These are phyloP conservation scores for Fusarium paranaense DNA, from an alignment of 2,329 filamentous ascomycete genomes.

Conservation along the genomic window DNA sequence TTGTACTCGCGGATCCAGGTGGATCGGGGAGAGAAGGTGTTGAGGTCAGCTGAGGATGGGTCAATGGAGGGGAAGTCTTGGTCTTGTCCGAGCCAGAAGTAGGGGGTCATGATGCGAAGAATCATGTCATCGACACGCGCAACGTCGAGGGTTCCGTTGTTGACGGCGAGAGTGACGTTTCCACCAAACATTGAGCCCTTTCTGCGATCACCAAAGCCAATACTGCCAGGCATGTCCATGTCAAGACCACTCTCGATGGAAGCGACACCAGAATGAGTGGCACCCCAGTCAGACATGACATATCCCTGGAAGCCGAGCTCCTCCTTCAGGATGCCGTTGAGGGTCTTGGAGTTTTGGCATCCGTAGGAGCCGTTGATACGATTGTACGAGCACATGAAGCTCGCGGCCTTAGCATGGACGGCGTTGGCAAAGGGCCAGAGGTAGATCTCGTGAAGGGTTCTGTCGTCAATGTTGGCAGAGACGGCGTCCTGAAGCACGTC, in stretches of 20 bases:
- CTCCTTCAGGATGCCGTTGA: conserved; percentile 81
- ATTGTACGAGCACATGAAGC: conserved; percentile 77
- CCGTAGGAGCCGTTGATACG: conserved; percentile 83
- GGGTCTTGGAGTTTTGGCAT: conserved; percentile 83
- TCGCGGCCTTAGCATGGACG: conserved; percentile 47
- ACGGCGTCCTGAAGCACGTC: conserved; percentile 46
- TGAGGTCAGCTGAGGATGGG: conserved; percentile 60
- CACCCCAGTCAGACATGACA: conserved; percentile 83
- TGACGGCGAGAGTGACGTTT: conserved; percentile 59
- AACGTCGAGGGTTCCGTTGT: conserved; percentile 58
- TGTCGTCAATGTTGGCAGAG: conserved; percentile 66
- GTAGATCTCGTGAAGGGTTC: conserved; percentile 67
- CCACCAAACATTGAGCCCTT: conserved; percentile 57
- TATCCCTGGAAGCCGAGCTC: conserved; percentile 87
- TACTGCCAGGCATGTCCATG: conserved; percentile 63
- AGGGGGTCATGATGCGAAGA: conserved; percentile 65
- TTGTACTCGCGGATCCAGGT: conserved; percentile 56
- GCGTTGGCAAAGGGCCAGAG: conserved; percentile 52
- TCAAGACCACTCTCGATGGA: conserved; percentile 79
- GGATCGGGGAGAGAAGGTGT: conserved; percentile 61
- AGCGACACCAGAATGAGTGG: conserved; percentile 76
- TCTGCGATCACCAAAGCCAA: conserved; percentile 47
- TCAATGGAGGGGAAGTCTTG: conserved; percentile 57
- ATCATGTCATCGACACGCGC: conserved; percentile 60
- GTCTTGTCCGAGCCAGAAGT: conserved; percentile 63